Evolutionary conservation across 176 grass and related monocot species (phyloP).

Genomic region (Oryza meyeriana): DNA sequence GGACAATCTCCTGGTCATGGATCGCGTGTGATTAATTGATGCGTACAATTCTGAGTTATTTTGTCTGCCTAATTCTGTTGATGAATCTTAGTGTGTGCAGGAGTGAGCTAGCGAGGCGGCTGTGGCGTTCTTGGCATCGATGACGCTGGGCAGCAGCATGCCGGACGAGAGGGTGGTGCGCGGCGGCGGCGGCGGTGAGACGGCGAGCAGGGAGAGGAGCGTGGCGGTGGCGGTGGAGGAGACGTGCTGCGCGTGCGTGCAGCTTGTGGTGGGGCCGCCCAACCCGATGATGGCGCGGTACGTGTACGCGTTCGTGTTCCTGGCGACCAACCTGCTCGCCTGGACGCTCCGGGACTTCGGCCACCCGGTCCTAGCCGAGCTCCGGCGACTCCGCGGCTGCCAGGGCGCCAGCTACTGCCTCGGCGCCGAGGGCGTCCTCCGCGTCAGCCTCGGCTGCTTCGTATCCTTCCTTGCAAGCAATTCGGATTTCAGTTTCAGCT

Average conservation of each 20-base stretch:
- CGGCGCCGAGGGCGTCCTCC: slow-evolving; percentile 85
- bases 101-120: neutral
- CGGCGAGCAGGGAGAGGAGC: slow-evolving; percentile 25
- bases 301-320: slow-evolving; percentile 88
- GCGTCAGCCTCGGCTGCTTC: slow-evolving; percentile 92
- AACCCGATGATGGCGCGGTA: slow-evolving; percentile 83
- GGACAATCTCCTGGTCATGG: neutral
- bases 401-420: slow-evolving; percentile 61
- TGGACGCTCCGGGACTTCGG: slow-evolving; percentile 96
- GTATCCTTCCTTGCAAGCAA: slow-evolving; percentile 52
- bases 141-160: neutral
- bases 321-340: slow-evolving; percentile 75
- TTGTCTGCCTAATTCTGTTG: neutral
- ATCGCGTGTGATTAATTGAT: slow-evolving; percentile 24
- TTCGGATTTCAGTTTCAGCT: no score
- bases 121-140: neutral
- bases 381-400: slow-evolving; percentile 55
- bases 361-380: slow-evolving; percentile 57
- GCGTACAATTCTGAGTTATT: neutral
- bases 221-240: slow-evolving; percentile 44
- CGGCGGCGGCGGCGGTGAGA: neutral
- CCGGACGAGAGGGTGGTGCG: neutral
- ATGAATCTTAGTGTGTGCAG: neutral
- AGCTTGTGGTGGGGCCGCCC: slow-evolving; percentile 49
- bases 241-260: slow-evolving; percentile 52